These are phyloP conservation scores for Russula earlei DNA, from an alignment of 768 basidiomycete genomes.

Conservation along the genomic window DNA sequence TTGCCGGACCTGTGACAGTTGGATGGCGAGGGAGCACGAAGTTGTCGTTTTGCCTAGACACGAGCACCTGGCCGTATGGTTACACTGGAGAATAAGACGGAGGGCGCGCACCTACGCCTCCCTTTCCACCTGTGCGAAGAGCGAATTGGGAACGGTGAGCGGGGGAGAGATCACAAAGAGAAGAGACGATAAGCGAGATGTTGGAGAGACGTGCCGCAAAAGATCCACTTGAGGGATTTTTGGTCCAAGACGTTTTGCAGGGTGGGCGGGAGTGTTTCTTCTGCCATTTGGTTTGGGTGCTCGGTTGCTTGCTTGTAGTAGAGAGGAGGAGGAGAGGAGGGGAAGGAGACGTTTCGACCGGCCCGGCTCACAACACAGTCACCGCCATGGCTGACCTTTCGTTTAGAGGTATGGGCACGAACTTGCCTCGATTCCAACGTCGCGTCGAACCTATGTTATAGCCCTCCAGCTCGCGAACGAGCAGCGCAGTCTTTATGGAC, in stretches of 20 bases:
- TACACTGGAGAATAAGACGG: background rate
- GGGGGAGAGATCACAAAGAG: no score
- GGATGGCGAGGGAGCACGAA: conserved; percentile 95
- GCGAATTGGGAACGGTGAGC: no score
- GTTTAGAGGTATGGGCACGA: conserved; percentile 33
- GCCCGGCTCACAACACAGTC: conserved; percentile 10
- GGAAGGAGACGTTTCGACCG: background rate
- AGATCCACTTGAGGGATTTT: conserved; percentile 93
- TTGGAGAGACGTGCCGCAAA: conserved; percentile 64
- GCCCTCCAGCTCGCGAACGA: conserved; percentile 80
- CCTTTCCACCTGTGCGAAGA: conserved; percentile 74
- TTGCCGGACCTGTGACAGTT: conserved; percentile 80
- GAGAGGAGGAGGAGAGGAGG: no score
- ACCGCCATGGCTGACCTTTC: conserved; percentile 15
- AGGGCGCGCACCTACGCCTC: conserved; percentile 76
- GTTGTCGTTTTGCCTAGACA: conserved; percentile 90
- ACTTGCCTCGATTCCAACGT: background rate
- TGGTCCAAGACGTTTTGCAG: conserved; percentile 95
- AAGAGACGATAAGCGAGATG: background rate
- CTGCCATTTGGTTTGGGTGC: conserved; percentile 33
- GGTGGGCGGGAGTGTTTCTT: conserved; percentile 68
- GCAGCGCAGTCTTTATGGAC: conserved; percentile 83
- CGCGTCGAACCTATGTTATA: conserved; percentile 25
- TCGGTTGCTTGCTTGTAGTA: no score
- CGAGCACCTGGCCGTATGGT: background rate